Conservation (phyloP, 441 rosid genomes). For the Hura crepitans region DNA sequence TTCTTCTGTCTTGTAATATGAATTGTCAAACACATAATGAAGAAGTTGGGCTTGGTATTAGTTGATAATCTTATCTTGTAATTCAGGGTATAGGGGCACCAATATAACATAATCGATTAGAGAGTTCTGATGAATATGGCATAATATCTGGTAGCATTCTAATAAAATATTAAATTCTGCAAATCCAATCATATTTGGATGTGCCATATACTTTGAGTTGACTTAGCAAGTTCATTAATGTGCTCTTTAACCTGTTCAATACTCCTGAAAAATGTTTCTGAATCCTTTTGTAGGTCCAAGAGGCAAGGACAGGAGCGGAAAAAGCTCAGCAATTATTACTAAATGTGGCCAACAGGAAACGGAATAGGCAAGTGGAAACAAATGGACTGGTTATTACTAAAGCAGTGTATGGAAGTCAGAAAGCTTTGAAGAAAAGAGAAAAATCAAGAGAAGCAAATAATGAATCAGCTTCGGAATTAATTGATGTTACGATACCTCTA, state of each 20-base stretch:
- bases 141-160: not conserved
- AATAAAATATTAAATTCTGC: not conserved
- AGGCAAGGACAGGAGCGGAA: constrained; percentile 66
- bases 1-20: not conserved
- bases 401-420: constrained; percentile 67
- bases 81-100: not conserved
- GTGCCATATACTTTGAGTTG: not conserved
- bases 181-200: not conserved
- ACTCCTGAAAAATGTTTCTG: constrained; percentile 10
- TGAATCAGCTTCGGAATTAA: constrained; percentile 46
- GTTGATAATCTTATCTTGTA: not conserved
- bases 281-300: constrained; percentile 51
- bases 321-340: constrained; percentile 77
- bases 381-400: constrained; percentile 71
- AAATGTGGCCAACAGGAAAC: constrained; percentile 80
- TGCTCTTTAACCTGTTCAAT: constrained; percentile 1
- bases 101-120: not conserved
- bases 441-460: constrained; percentile 33
- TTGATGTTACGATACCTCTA: constrained; percentile 86
- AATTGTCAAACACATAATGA: not conserved
- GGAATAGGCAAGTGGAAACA: constrained; percentile 58
- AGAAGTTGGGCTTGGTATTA: not conserved
- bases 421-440: constrained; percentile 49
- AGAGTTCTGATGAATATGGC: not conserved
- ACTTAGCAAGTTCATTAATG: not conserved